These are phyloP conservation scores for Extremus antarcticus DNA, from an alignment of 495 filamentous ascomycete genomes.

Conservation along the genomic window DNA sequence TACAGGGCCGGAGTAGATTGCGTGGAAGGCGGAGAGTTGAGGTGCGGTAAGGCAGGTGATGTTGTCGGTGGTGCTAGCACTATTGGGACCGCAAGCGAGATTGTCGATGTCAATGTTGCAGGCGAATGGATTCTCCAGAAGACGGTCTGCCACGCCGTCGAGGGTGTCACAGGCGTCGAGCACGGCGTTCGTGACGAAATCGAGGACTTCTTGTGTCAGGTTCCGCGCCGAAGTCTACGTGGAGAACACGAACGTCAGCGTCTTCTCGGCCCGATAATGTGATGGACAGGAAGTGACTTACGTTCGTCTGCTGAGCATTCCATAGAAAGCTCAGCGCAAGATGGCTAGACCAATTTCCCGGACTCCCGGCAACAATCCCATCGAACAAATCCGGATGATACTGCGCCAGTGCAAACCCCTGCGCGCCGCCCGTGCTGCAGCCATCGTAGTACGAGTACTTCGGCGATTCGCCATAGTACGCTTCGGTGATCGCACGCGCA, in stretches of 20 bases:
- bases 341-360: conserved; percentile 37
- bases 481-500: conserved; percentile 39
- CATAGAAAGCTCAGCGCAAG: conserved; percentile 35
- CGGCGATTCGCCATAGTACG: conserved; percentile 36
- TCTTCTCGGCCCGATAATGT: not conserved
- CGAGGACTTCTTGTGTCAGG: conserved; percentile 27
- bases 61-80: not conserved
- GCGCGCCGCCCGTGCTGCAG: conserved; percentile 46
- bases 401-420: conserved; percentile 43
- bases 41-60: conserved; percentile 23
- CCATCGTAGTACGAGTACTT: conserved; percentile 45
- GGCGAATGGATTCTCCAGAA: conserved; percentile 33
- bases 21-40: conserved; percentile 23
- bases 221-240: conserved; percentile 4
- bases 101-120: conserved; percentile 32
- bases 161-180: conserved; percentile 28
- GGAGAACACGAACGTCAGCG: not conserved
- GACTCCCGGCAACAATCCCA: conserved; percentile 35
- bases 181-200: conserved; percentile 28
- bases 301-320: conserved; percentile 29
- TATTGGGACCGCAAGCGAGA: conserved; percentile 23
- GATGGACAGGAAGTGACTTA: conserved; percentile 5
- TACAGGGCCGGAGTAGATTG: conserved; percentile 25
- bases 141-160: conserved; percentile 24
- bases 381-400: conserved; percentile 41